Evolutionary conservation across 768 basidiomycete genomes (phyloP).

Genomic region (Leccinum obscurum): DNA sequence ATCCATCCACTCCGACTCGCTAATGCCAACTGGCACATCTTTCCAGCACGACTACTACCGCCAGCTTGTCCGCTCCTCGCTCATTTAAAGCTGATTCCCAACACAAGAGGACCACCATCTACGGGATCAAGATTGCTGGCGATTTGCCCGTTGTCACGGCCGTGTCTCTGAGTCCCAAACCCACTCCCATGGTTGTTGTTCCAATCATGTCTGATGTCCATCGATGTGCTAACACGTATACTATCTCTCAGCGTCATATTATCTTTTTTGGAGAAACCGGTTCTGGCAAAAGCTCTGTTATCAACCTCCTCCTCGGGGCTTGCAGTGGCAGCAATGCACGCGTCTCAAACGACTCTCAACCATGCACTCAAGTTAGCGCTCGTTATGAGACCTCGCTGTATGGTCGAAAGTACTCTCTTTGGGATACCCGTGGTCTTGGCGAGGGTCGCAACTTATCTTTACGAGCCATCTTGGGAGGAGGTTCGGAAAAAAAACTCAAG

Average conservation of each 20-base stretch:
- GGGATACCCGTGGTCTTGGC: conserved; percentile 42
- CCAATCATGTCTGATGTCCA: not conserved
- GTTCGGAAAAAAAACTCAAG: conserved; percentile 21
- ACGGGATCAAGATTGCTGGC: not conserved
- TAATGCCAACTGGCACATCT: not conserved
- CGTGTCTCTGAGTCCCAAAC: not conserved
- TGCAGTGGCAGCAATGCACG: not conserved
- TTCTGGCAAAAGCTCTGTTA: conserved; percentile 28
- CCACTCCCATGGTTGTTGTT: not conserved
- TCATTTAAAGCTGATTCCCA: not conserved
- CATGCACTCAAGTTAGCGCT: conserved; percentile 15
- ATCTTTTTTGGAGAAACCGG: conserved; percentile 28
- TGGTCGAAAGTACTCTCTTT: conserved; percentile 18
- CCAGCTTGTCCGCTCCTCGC: not conserved
- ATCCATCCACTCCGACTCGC: not conserved
- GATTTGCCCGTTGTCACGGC: not conserved
- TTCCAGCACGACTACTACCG: not conserved
- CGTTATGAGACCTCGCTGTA: conserved; percentile 7
- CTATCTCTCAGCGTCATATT: conserved; percentile 12
- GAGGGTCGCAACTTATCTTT: conserved; percentile 25
- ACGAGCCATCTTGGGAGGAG: conserved; percentile 1
- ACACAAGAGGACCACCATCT: not conserved
- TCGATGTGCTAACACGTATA: not conserved
- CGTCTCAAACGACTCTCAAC: conserved; percentile 10
- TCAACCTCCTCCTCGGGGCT: conserved; percentile 24